Evolutionary conservation across 176 grass and related monocot species (phyloP), one percentile per base, ranked within the genome.

Genomic region (Phyllostachys edulis): DNA sequence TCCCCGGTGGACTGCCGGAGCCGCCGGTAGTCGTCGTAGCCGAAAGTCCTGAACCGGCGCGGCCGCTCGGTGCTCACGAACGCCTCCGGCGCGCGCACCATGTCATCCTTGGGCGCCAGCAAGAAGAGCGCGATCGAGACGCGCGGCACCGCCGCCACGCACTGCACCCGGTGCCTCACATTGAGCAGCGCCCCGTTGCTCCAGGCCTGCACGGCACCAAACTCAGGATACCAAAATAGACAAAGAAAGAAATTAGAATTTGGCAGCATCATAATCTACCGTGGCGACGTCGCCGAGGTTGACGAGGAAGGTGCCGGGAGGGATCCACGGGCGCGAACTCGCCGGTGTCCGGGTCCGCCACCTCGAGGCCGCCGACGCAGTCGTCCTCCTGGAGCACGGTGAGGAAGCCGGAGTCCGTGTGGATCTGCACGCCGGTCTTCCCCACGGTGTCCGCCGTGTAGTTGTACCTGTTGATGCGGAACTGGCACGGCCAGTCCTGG

Each of bases 391-490:
- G 91, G n/a, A 92, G 85, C 41, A 92, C 76, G 36, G 91, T 90
- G 14, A 90, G 72, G 87, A 92, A 90, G 44, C 87, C 67, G 0
- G 84, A 84, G 77, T 92, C 91, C 21, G 91, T 92, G 78, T 92
- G 87, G 11, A 87, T 26, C 69, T 89, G 87, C 65, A 92, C 87
- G 46, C 87, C 87, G 6, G 39, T 10, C 7, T 85, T 63, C 29
- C 90, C 87, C 24, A 92, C 87, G 32, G 75, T 75, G 44, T 87
- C 84, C 67, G 78, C 27, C 5, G 67, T 81, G 80, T 87, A 92
- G 82, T 89, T 89, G 91, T 92, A 92, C 82, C 73, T 89, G 91
- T 92, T 92, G 17, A 92, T 81, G 12, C 84, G 80, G 50, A 90
- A 92, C 71, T 92, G 87, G 44, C 91, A 92, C 61, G 76, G 80